These are phyloP conservation scores for Inga leiocalycina DNA, from an alignment of 306 rosid genomes.

Conservation along the genomic window DNA sequence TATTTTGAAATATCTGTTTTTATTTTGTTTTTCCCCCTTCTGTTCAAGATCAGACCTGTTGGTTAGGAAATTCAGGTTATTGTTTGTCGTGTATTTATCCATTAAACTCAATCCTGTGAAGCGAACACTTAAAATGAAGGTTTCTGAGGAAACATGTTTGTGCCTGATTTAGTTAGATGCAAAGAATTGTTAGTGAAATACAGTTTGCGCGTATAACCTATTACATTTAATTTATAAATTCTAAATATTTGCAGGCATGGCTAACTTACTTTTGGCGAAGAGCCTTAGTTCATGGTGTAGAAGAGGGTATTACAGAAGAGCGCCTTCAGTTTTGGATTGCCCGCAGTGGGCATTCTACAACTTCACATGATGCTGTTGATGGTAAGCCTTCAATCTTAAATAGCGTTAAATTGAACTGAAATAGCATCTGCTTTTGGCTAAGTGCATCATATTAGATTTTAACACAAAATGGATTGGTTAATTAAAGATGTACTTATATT, in stretches of 20 bases:
- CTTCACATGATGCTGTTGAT: conserved; percentile 96
- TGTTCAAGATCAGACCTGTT: not conserved
- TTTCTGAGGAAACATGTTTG: not conserved
- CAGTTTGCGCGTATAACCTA: not conserved
- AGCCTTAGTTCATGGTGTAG: conserved; percentile 84
- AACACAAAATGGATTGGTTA: not conserved
- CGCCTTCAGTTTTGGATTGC: conserved; percentile 84
- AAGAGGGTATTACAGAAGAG: conserved; percentile 89
- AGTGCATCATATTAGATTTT: not conserved
- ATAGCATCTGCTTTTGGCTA: conserved; percentile 1
- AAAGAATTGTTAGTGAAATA: not conserved
- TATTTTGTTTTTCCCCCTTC: not conserved
- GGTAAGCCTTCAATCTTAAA: conserved; percentile 52
- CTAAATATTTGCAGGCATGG: conserved; percentile 63
- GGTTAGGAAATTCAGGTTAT: not conserved
- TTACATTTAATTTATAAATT: not conserved
- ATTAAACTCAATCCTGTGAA: not conserved
- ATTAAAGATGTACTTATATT: conserved; percentile 18
- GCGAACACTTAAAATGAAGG: not conserved
- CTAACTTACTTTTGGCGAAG: conserved; percentile 95
- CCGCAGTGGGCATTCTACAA: conserved; percentile 73
- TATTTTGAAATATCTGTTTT: not conserved
- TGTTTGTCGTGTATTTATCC: not conserved
- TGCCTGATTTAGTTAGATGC: conserved; percentile 16
- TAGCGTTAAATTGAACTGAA: not conserved